phyloP scores from a whole-genome alignment of 2,329 filamentous ascomycete genomes.

The Blastomyces gilchristii region DNA sequence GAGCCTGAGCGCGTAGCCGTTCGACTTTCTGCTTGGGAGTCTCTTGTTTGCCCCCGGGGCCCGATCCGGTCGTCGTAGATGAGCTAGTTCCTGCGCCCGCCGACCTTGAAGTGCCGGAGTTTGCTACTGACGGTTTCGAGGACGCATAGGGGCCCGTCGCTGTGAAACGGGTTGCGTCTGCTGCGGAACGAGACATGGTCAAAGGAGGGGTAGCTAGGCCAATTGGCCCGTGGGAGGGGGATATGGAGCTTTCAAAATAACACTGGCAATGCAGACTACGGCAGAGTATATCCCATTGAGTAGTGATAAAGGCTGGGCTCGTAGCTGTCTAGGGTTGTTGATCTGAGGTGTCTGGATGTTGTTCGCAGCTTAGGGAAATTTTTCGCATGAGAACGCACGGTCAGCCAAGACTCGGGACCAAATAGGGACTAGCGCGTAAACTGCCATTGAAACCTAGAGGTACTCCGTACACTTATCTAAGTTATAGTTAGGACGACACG shows the following conservation, averaged over 20 bases:
- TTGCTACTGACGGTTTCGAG: slow-evolving; percentile 29
- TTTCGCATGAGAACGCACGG: background rate
- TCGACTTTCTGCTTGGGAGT: slow-evolving; percentile 60
- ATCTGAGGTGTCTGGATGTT: background rate
- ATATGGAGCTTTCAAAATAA: background rate
- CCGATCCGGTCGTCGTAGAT: slow-evolving; percentile 12
- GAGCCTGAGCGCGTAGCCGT: slow-evolving; percentile 56
- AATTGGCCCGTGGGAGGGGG: background rate
- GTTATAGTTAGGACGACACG: background rate
- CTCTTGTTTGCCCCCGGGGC: slow-evolving; percentile 33
- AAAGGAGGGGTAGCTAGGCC: background rate
- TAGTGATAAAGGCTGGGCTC: background rate
- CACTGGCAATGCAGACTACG: background rate
- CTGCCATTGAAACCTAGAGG: too few relatives aligned
- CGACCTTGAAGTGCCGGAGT: slow-evolving; percentile 12
- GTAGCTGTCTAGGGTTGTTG: background rate
- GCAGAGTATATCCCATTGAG: background rate
- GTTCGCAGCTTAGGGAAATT: background rate
- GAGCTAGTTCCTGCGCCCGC: slow-evolving; percentile 14
- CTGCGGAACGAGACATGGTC: slow-evolving; percentile 39
- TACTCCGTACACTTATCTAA: too few relatives aligned
- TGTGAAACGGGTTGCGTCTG: slow-evolving; percentile 43
- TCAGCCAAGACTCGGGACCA: background rate
- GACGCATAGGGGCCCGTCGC: slow-evolving; percentile 41
- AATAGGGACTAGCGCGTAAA: background rate